Base-by-base conservation (phyloP, 2,329 filamentous ascomycete genomes). In the Neonectria magnoliae region DNA sequence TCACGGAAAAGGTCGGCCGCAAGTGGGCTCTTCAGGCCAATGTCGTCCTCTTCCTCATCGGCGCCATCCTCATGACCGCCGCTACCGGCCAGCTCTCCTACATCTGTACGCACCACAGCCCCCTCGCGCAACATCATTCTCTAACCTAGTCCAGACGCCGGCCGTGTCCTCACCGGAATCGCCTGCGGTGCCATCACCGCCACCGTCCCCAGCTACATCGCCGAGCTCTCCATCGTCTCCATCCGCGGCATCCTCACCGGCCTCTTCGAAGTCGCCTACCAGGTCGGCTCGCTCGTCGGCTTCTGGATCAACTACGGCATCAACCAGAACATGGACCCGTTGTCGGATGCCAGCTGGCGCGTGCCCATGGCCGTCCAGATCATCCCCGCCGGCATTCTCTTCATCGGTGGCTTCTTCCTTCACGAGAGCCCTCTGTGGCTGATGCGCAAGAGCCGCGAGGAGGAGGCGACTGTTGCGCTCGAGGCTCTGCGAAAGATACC, bases 121-220 rank as follows among this genome's bases (percentile, higher is more conserved):
- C 38, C 6, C 6, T 2, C 20, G 14, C 14, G 5, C 6, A 3
- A 3, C 0, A 1, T 4, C 0, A 1, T n/a, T 14, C 1, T 36
- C 52, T 70, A 42, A 64, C 27, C 14, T 38, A 4, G 1, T 16
- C 2, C 13, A 89, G 87, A 88, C 84, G 73, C 82, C 82, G 60
- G 88, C 0, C 85, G 89, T 11, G 85, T 86, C 66, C 78, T 89
- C 36, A 87, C 84, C 2, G 87, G 87, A 1, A 82, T 86, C 73
- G 87, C 85, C 20, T 83, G 87, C 50, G 87, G 86, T n/a, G 75
- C 86, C 44, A 81, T 88, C 71, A 85, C 83, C 9, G 87, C 86
- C 71, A 86, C 84, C 6, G 85, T 90, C 3, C 89, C 88, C 3
- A 83, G 88, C 36, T 91, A 91, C 73, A 88, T 90, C 62, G 85